Conservation (phyloP, 1,284 basidiomycete species). For the Apiotrichum veenhuisii region DNA sequence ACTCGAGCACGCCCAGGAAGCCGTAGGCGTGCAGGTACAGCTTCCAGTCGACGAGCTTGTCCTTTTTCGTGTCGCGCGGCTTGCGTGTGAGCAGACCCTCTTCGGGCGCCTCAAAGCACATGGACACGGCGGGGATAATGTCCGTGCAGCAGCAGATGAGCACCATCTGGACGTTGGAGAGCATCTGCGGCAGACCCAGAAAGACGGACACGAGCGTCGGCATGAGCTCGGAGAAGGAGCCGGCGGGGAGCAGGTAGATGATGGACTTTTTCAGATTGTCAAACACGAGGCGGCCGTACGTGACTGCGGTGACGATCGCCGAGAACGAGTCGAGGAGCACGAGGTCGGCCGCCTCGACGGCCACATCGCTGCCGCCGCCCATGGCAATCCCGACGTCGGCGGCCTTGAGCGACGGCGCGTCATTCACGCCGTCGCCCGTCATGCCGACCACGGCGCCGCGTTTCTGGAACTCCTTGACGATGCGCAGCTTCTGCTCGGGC, state of each 20-base stretch:
- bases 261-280: slow-evolving; percentile 61
- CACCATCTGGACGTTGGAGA: slow-evolving; percentile 55
- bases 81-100: slow-evolving; percentile 58
- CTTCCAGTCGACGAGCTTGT: slow-evolving; percentile 52
- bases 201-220: slow-evolving; percentile 59
- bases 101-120: slow-evolving; percentile 61
- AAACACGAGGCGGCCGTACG: slow-evolving; percentile 63
- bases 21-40: slow-evolving; percentile 64
- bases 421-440: slow-evolving; percentile 68
- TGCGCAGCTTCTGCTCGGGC: slow-evolving; percentile 67
- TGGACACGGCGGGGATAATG: slow-evolving; percentile 56
- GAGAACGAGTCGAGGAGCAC: slow-evolving; percentile 47
- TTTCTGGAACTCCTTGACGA: slow-evolving; percentile 61
- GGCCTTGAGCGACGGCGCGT: slow-evolving; percentile 59
- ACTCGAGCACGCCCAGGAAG: slow-evolving; percentile 60
- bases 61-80: slow-evolving; percentile 60
- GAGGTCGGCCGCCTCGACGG: slow-evolving; percentile 50
- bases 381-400: slow-evolving; percentile 55
- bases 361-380: slow-evolving; percentile 52
- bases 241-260: slow-evolving; percentile 49
- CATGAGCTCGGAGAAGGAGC: slow-evolving; percentile 63
- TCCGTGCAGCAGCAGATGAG: slow-evolving; percentile 35
- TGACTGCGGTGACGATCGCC: slow-evolving; percentile 51
- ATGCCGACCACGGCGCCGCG: slow-evolving; percentile 58
- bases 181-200: slow-evolving; percentile 55